Evolutionary conservation across 1,284 basidiomycete species (phyloP), one percentile per base, ranked within the genome.

Genomic region (Rhodotorula sp.): DNA sequence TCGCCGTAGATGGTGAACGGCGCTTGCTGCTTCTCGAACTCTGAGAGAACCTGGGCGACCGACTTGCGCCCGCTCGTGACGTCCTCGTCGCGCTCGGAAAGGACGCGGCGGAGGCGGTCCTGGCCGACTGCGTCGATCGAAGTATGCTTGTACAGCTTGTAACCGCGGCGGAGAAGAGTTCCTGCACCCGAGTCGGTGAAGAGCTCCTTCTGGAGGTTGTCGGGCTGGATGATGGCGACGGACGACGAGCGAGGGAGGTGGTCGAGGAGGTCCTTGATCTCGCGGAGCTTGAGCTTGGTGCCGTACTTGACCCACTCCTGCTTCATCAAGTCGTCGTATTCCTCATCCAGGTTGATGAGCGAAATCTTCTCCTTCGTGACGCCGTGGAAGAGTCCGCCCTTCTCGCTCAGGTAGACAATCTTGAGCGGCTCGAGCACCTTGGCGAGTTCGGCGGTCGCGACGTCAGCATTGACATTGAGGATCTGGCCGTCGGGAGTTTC

Each of bases 271-370:
- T 99, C 95, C 83, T 99, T 99, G 86, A 99, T 98, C 82, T 99
- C 95, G 76, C 95, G 90, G 62, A 99, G 86, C 84, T 99, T 99
- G 82, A 99, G 91, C 83, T 99, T 99, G 76, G 96, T 99, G 74
- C 95, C 95, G 80, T 89, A 98, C 82, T 97, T 97, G 83, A 99
- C 95, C 95, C 96, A 99, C n/a, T 94, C 87, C 83, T 98, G 89
- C 80, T 94, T 96, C 94, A 99, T 93, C 69, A 99, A 87, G 52
- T 86, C 86, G 75, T 96, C 92, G 82, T 97, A 99, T 83, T 99
- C 95, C 86, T 99, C 95, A 80, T 99, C 95, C 65, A 99, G 83
- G 83, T 99, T 99, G 83, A 99, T 98, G 54, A 92, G 87, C 77
- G 92, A 91, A 65, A 99, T 82, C 82, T 96, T 94, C 83, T 96